A percentile compares a stretch with the other conserved stretches of the same genome.
Conservation (phyloP, 768 basidiomycete species). For the Pulveroboletus sp. region DNA sequence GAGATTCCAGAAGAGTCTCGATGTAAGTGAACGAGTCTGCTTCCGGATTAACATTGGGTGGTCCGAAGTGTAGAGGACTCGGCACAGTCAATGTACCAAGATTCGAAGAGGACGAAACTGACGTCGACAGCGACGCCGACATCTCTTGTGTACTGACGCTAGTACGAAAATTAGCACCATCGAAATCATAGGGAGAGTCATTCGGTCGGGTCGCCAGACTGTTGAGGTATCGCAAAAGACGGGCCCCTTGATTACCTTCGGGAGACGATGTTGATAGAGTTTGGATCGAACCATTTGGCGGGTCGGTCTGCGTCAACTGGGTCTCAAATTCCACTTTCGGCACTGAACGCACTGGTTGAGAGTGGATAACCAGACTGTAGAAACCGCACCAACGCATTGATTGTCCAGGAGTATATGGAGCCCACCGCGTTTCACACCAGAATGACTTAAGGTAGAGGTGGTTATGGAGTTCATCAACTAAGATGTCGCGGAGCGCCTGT, state of each 20-base stretch:
- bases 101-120: conserved; percentile 26
- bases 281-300: conserved; percentile 19
- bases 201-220: conserved; percentile 69
- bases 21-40: conserved; percentile 91
- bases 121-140: conserved; percentile 18
- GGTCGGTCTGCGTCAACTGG: conserved; percentile 31
- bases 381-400: conserved; percentile 55
- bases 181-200: conserved; percentile 68
- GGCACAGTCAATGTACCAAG: conserved; percentile 17
- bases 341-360: conserved; percentile 40
- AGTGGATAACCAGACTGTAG: background rate
- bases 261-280: conserved; percentile 36
- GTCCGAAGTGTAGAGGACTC: conserved; percentile 19
- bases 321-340: conserved; percentile 63
- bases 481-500: conserved; percentile 86
- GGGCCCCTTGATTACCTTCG: conserved; percentile 40
- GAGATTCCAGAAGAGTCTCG: conserved; percentile 88
- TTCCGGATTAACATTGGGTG: conserved; percentile 65
- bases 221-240: conserved; percentile 59
- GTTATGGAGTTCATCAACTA: conserved; percentile 92
- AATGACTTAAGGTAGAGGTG: conserved; percentile 97
- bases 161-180: conserved; percentile 35
- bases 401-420: conserved; percentile 77
- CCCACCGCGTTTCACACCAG: conserved; percentile 94
- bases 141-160: conserved; percentile 19